Conservation (phyloP, 2,329 filamentous ascomycete genomes). For the Aspergillus sclerotialis region DNA sequence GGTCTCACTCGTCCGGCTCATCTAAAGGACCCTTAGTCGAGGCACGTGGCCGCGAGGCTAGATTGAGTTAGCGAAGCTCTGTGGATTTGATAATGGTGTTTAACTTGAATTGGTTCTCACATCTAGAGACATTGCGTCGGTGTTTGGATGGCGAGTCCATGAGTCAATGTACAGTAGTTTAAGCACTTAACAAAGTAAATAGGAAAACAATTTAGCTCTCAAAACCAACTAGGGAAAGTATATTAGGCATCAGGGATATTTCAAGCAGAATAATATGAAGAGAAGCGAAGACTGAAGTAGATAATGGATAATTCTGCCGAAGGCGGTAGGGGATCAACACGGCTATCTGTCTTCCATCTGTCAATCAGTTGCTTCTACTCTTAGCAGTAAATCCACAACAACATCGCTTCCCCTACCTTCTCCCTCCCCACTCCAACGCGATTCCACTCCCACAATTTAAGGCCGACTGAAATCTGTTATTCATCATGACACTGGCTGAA, state of each 20-base stretch:
- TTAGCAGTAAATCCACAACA: too few species aligned
- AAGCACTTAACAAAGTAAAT: too few species aligned
- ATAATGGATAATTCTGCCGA: neutral
- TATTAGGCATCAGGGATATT: too few species aligned
- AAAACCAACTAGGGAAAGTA: too few species aligned
- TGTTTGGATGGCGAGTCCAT: constrained; percentile 14
- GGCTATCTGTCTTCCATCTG: neutral
- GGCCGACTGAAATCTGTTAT: neutral
- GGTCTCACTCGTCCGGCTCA: constrained; percentile 58
- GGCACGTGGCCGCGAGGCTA: constrained; percentile 36
- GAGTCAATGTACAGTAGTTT: neutral
- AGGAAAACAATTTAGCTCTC: too few species aligned
- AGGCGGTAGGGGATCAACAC: neutral
- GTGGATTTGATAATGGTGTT: neutral
- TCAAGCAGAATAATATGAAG: too few species aligned
- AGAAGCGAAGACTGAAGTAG: neutral
- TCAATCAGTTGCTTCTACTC: neutral
- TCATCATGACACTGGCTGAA: constrained; percentile 52
- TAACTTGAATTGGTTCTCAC: too few species aligned
- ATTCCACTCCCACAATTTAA: neutral
- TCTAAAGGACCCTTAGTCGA: constrained; percentile 74
- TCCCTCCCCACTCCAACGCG: neutral
- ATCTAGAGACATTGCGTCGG: constrained; percentile 29
- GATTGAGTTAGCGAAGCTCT: neutral
- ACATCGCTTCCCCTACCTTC: neutral